These are phyloP conservation scores for slime mould (Dictyostelium discoideum) DNA, from an alignment of 78 protist species.

Conservation along the genomic window DNA sequence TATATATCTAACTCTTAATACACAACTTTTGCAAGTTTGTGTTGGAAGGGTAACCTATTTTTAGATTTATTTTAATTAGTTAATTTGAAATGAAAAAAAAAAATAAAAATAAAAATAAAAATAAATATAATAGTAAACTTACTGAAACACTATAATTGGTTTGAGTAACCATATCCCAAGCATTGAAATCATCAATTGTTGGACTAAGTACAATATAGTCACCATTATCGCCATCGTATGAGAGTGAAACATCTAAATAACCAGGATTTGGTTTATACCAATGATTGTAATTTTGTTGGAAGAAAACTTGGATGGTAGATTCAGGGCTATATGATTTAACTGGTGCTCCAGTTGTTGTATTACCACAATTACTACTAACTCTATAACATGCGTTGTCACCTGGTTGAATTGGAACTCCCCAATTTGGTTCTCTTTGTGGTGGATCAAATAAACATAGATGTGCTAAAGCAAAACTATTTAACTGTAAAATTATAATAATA, in stretches of 20 bases:
- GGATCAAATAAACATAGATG: constrained; percentile 55
- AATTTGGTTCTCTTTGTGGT: constrained; percentile 39
- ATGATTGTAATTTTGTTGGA: constrained; percentile 73
- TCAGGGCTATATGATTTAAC: constrained; percentile 6
- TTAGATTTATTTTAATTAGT: neutral
- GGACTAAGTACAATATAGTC: neutral
- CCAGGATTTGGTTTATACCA: constrained; percentile 41
- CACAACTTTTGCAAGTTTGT: constrained; percentile 46
- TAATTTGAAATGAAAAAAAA: neutral
- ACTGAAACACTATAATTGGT: constrained; percentile 28
- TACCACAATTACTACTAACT: constrained; percentile 28
- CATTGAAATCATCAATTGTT: constrained; percentile 39
- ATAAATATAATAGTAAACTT: neutral
- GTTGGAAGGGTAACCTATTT: constrained; percentile 10
- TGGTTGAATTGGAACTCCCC: neutral
- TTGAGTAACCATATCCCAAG: constrained; percentile 74
- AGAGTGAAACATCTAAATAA: constrained; percentile 53
- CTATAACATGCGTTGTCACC: constrained; percentile 41
- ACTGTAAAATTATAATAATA: neutral
- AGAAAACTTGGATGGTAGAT: neutral
- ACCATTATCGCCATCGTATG: constrained; percentile 59
- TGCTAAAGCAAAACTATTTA: neutral
- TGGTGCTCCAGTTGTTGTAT: neutral
- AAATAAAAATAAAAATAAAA: neutral
- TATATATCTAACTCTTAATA: constrained; percentile 61